phyloP scores from a whole-genome alignment of 176 grass and related monocot species.

The Metroxylon sagu region DNA sequence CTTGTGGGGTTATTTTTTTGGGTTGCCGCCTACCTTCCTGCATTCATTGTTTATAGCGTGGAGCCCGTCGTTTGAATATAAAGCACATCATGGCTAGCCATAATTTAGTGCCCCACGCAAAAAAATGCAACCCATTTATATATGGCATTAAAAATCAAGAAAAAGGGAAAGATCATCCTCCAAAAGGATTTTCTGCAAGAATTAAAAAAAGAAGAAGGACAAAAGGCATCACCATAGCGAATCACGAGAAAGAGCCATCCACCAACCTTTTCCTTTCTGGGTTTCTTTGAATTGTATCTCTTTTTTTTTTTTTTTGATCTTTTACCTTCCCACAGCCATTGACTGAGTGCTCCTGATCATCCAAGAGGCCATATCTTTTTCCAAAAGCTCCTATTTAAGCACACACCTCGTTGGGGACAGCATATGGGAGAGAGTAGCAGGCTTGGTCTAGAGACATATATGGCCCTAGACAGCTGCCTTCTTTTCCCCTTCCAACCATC shows the following conservation, averaged over 20 bases:
- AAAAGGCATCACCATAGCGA: constrained; percentile 32
- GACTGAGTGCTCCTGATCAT: constrained; percentile 22
- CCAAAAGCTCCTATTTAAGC: constrained; percentile 47
- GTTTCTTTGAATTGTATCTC: constrained; percentile 16
- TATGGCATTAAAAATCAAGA: constrained; percentile 33
- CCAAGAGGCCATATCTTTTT: constrained; percentile 30
- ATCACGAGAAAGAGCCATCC: constrained; percentile 39
- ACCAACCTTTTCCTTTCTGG: constrained; percentile 25
- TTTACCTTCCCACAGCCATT: constrained; percentile 35
- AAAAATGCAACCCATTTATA: background rate
- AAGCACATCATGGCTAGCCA: too few species aligned
- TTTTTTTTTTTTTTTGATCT: background rate
- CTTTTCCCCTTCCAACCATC: constrained; percentile 16
- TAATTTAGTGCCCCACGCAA: too few species aligned
- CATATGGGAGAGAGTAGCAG: background rate
- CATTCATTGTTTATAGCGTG: too few species aligned
- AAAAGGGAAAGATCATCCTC: constrained; percentile 12
- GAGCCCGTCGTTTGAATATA: too few species aligned
- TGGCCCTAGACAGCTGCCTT: constrained; percentile 36
- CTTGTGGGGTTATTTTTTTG: too few species aligned
- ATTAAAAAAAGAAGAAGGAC: constrained; percentile 1
- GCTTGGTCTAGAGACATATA: constrained; percentile 3
- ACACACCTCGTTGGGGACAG: constrained; percentile 22
- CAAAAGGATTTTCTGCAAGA: background rate
- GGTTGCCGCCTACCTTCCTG: too few species aligned